A percentile compares a stretch with the other conserved stretches of the same genome.
phyloP scores from a whole-genome alignment of 495 filamentous ascomycete species.

The Symbiotaphrina buchneri region DNA sequence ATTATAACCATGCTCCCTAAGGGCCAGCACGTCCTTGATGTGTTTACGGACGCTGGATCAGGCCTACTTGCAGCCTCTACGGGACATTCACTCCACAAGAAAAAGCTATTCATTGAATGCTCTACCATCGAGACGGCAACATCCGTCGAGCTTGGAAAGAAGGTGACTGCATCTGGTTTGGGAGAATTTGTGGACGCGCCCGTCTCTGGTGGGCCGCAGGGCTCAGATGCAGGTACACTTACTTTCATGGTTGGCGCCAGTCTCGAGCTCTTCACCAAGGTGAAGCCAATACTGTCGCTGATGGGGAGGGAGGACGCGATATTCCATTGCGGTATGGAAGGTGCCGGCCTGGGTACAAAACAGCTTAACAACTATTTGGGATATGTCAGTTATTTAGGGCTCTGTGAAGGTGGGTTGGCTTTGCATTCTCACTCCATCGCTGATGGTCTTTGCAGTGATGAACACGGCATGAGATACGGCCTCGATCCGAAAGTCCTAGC shows the following conservation, averaged over 20 bases:
- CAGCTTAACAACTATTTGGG: slow-evolving; percentile 10
- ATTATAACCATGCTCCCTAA: no score
- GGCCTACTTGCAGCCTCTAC: no score
- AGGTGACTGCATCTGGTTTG: slow-evolving; percentile 9
- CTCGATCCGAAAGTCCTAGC: no score
- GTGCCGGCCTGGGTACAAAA: slow-evolving; percentile 8
- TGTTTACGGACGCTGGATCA: no score
- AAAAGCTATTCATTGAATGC: slow-evolving; percentile 20
- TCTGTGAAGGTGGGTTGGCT: no score
- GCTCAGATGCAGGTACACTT: slow-evolving; percentile 19
- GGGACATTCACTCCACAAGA: no score
- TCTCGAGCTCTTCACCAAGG: slow-evolving; percentile 2
- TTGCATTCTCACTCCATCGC: no score
- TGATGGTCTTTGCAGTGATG: no score
- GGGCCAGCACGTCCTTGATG: no score
- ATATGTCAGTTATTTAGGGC: no score
- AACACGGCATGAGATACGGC: no score
- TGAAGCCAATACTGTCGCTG: slow-evolving; percentile 4
- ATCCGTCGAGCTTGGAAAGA: slow-evolving; percentile 9
- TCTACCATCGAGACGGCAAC: slow-evolving; percentile 21
- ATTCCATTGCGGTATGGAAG: slow-evolving; percentile 6
- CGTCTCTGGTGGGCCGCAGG: slow-evolving; percentile 22
- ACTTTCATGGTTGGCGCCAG: slow-evolving; percentile 20
- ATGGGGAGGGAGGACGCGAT: slow-evolving; percentile 8
- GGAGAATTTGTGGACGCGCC: slow-evolving; percentile 15